These are phyloP conservation scores for Aphanomyces astaci DNA, from an alignment of 352 stramenopile species.

Conservation along the genomic window DNA sequence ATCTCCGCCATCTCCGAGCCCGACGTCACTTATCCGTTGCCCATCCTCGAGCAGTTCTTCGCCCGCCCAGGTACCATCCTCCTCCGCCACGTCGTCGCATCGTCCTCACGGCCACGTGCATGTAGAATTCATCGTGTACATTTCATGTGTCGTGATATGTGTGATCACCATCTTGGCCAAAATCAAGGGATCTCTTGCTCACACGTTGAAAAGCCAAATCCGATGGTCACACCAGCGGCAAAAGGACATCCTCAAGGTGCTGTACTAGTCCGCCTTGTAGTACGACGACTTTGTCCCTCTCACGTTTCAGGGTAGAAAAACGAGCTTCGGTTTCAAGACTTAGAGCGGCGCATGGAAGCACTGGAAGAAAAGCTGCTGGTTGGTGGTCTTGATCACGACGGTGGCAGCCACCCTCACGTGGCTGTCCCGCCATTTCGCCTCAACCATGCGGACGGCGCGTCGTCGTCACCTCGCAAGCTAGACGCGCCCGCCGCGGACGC, in stretches of 20 bases:
- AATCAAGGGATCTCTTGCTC: constrained; percentile 81
- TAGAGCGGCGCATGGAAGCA: constrained; percentile 54
- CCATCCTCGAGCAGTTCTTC: constrained; percentile 77
- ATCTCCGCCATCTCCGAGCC: constrained; percentile 80
- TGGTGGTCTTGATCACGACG: background rate
- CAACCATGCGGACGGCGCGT: background rate
- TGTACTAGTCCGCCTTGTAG: background rate
- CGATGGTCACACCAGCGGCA: constrained; percentile 73
- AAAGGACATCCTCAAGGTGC: constrained; percentile 69
- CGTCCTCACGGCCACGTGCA: background rate
- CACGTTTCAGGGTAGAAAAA: constrained; percentile 38
- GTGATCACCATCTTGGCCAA: constrained; percentile 77
- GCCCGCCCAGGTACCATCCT: constrained; percentile 45
- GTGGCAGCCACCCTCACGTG: background rate
- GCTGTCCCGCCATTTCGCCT: background rate
- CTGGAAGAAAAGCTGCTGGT: constrained; percentile 52
- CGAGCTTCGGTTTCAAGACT: constrained; percentile 50
- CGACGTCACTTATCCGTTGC: constrained; percentile 79
- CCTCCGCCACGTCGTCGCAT: background rate
- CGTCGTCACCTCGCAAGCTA: constrained; percentile 13
- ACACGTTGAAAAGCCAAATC: constrained; percentile 79
- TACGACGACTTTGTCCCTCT: background rate
- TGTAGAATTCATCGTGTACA: constrained; percentile 70
- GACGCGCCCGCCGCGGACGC: constrained; percentile 34
- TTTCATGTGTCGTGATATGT: constrained; percentile 60